Conservation (phyloP, 306 rosid genomes). For the Heteromeles arbutifolia region DNA sequence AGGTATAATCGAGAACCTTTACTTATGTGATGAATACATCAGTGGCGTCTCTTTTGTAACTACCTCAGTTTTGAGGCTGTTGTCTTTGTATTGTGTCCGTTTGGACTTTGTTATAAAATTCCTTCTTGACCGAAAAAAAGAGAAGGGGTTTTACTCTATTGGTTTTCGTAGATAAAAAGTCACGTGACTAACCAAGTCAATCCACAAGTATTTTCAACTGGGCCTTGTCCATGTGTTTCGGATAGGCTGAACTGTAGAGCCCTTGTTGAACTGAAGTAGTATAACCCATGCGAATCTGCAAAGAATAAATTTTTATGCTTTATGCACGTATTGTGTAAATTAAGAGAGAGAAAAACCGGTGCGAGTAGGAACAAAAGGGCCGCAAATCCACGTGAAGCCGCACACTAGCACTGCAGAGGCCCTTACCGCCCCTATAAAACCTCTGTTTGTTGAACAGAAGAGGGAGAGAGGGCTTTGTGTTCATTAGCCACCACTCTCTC, state of each 20-base stretch:
- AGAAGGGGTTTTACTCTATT: too few species aligned
- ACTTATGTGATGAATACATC: too few species aligned
- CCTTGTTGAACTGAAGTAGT: neutral
- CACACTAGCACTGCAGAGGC: neutral
- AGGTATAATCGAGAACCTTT: too few species aligned
- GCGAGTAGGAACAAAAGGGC: neutral
- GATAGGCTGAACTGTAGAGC: neutral
- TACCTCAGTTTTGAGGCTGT: too few species aligned
- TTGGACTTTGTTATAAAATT: too few species aligned
- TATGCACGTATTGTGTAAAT: neutral
- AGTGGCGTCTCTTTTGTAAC: too few species aligned
- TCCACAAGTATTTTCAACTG: neutral
- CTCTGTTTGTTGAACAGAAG: neutral
- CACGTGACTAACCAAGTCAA: neutral
- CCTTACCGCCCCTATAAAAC: neutral
- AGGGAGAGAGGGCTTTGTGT: neutral
- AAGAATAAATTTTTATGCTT: neutral
- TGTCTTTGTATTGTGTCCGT: too few species aligned
- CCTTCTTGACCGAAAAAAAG: too few species aligned
- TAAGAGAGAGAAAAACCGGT: neutral
- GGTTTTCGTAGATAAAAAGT: too few species aligned
- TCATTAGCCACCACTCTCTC: neutral
- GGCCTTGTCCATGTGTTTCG: neutral
- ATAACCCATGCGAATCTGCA: neutral
- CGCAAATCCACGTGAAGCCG: neutral